phyloP scores from a whole-genome alignment of 306 rosid species.

The Cucurbita argyrosperma region DNA sequence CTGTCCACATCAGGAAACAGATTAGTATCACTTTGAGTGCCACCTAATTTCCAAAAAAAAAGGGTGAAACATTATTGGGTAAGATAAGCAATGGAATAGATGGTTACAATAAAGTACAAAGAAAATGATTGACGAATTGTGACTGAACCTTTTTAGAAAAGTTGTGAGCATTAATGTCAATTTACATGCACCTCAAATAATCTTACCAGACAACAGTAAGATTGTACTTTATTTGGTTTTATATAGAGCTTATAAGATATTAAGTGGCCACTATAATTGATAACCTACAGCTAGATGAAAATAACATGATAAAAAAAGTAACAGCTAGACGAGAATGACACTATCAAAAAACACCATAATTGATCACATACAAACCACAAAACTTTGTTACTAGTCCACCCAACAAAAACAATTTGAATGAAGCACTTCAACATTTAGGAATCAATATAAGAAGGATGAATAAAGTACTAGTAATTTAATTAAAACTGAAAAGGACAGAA shows the following conservation, averaged over 20 bases:
- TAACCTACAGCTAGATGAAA: background rate
- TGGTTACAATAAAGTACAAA: background rate
- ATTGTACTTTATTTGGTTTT: background rate
- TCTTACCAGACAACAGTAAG: background rate
- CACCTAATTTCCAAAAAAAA: conserved; percentile 39
- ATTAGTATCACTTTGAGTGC: conserved; percentile 42
- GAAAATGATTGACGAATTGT: background rate
- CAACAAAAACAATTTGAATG: background rate
- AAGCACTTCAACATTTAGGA: background rate
- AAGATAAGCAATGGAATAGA: background rate
- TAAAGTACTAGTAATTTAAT: background rate
- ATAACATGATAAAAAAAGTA: background rate
- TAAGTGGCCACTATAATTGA: background rate
- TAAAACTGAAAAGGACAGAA: background rate
- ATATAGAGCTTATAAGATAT: background rate
- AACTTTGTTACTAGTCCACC: background rate
- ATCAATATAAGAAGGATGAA: background rate
- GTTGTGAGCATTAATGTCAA: background rate
- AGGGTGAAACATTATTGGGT: background rate
- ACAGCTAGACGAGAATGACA: background rate
- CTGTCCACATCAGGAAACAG: conserved; percentile 77
- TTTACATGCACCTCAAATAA: background rate
- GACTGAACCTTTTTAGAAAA: background rate
- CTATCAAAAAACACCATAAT: background rate
- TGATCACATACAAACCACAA: background rate